Evolutionary conservation across 164 flowering plant genomes (phyloP).

Genomic region (Piper longum): DNA sequence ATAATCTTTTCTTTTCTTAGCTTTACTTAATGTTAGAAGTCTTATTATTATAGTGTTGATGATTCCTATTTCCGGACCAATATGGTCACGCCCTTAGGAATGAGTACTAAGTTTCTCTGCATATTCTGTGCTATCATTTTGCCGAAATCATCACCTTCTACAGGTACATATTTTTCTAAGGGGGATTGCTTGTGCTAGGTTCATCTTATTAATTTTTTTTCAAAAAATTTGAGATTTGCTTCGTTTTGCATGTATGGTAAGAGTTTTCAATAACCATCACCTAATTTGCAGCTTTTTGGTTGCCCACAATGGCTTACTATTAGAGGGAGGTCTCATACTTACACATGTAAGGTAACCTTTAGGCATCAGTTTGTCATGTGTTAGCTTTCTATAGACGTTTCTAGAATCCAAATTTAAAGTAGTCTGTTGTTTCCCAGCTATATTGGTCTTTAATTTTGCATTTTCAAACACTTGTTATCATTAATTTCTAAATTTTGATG

Average conservation of each 20-base stretch:
- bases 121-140: conserved; percentile 76
- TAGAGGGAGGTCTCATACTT: conserved; percentile 53
- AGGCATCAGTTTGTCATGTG: not conserved
- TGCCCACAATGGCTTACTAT: conserved; percentile 94
- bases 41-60: conserved; percentile 7
- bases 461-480: not conserved
- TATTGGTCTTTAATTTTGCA: not conserved
- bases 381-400: not conserved
- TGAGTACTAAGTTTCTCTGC: conserved; percentile 73
- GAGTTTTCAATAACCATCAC: not conserved
- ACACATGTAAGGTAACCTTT: conserved; percentile 51
- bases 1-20: not conserved
- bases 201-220: not conserved
- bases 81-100: conserved; percentile 87
- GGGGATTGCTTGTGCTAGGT: not conserved
- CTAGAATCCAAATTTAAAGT: not conserved
- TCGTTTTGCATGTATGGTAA: too few species aligned
- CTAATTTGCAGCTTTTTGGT: conserved; percentile 51
- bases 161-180: conserved; percentile 34
- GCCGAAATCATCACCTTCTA: conserved; percentile 84
- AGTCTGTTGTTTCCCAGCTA: not conserved
- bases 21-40: too few species aligned
- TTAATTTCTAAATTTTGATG: not conserved
- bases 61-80: conserved; percentile 83
- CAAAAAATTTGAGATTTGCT: too few species aligned